Evolutionary conservation across 2,329 filamentous ascomycete species (phyloP).

Genomic region (Fusarium mangiferae): DNA sequence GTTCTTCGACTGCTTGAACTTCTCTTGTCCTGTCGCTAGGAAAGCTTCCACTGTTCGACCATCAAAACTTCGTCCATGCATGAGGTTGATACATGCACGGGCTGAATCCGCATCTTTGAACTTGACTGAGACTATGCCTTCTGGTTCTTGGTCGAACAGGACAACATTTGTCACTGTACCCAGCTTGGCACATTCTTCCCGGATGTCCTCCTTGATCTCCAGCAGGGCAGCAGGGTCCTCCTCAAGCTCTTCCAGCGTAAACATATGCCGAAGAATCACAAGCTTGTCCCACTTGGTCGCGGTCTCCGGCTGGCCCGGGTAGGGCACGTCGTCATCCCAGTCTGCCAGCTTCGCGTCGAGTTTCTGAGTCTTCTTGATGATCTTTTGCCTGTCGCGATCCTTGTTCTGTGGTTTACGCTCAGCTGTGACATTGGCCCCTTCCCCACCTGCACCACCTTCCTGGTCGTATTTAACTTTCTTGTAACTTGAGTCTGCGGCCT

Average conservation of each 20-base stretch:
- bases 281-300: conserved; percentile 75
- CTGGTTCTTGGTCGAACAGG: conserved; percentile 85
- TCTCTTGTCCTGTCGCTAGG: conserved; percentile 76
- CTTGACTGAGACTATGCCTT: conserved; percentile 86
- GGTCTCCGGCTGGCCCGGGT: conserved; percentile 54
- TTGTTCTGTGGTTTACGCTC: conserved; percentile 59
- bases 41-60: conserved; percentile 77
- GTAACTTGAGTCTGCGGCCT: conserved; percentile 88
- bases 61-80: conserved; percentile 84
- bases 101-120: conserved; percentile 80
- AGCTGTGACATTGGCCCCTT: conserved; percentile 43
- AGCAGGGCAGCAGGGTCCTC: conserved; percentile 84
- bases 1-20: conserved; percentile 75
- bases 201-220: conserved; percentile 94
- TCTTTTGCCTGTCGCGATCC: conserved; percentile 83
- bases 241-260: conserved; percentile 84
- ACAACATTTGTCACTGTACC: conserved; percentile 92
- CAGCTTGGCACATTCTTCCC: conserved; percentile 87
- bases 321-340: conserved; percentile 91
- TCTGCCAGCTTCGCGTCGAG: conserved; percentile 91
- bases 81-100: conserved; percentile 74
- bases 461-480: conserved; percentile 82
- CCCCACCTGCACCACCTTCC: conserved; percentile 41
- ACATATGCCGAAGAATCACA: conserved; percentile 93
- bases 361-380: conserved; percentile 91